phyloP scores from a whole-genome alignment of 306 rosid species.

The Ormosia semicastrata region DNA sequence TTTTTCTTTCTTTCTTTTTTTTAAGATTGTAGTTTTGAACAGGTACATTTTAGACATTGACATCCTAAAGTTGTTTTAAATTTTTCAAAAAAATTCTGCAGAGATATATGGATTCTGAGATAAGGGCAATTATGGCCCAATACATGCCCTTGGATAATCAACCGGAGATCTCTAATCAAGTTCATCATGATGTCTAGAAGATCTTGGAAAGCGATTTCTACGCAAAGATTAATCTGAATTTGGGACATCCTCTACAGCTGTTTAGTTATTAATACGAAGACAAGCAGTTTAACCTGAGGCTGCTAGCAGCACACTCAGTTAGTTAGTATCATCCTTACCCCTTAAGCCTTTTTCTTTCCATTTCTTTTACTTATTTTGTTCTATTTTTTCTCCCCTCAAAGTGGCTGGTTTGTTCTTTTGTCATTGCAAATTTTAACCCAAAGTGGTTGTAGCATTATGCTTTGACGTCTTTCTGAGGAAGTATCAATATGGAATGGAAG shows the following conservation, averaged over 20 bases:
- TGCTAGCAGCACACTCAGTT: conserved; percentile 10
- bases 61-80: neutral
- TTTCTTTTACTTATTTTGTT: neutral
- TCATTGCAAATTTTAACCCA: neutral
- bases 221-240: neutral
- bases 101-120: conserved; percentile 94
- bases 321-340: neutral
- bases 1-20: neutral
- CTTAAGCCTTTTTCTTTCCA: neutral
- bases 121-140: conserved; percentile 95
- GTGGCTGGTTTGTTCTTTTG: neutral
- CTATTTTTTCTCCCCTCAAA: neutral
- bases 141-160: conserved; percentile 97
- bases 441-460: neutral
- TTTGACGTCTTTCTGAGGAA: neutral
- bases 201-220: neutral
- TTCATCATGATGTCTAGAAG: conserved; percentile 40
- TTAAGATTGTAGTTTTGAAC: neutral
- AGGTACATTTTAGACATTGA: neutral
- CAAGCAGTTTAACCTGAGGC: neutral
- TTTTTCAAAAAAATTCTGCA: conserved; percentile 34
- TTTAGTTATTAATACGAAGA: neutral
- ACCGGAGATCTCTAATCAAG: conserved; percentile 54
- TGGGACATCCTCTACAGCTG: neutral
- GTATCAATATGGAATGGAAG: neutral